Base-by-base conservation (phyloP, 176 grass and related monocot species). In the Panicum miliaceum region DNA sequence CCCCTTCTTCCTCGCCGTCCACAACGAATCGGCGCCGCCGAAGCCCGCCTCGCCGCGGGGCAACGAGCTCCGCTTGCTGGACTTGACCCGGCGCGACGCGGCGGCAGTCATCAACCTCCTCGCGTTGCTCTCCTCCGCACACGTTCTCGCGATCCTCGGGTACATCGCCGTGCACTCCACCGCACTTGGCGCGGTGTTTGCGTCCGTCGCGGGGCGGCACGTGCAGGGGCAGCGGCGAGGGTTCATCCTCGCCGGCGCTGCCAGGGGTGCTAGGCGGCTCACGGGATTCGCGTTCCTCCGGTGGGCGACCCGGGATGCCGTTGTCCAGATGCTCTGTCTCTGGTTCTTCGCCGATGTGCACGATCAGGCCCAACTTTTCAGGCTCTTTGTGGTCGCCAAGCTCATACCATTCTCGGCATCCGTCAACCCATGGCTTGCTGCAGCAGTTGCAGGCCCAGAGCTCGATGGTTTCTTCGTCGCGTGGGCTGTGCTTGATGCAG, bases 331-430 rank as follows among this genome's bases (percentile, higher is more conserved):
- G 73, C 89, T 98, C 43, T 95, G 89, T 25, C 58, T 93, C 38
- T 93, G 90, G 89, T 98, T 98, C 89, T 93, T 98, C 12, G 82
- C 89, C 4, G 92, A 94, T 22, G 84, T 95, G 40, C 86, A 89
- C 4, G 96, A 95, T 68, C 92, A 98, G 76, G 62, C 86, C n/a
- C 88, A 92, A 76, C 79, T 95, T 22, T 95, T 98, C 78, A 93
- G 89, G 82, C 93, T 98, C 52, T 93, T 95, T 58, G 91, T 98
- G 16, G 84, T 84, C 0, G 92, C 88, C 51, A 95, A 91, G 63
- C 89, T 98, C 80, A 91, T 98, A 89, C 90, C 96, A 16, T 95
- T 95, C 69, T 98, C 91, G 3, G 80, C 92, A 12, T 88, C 88
- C 0, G 75, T 88, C 45, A 98, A 88, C 48, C 87, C 89, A 5